Evolutionary conservation across 768 basidiomycete species (phyloP).

Genomic region (Pleurotus djamor): DNA sequence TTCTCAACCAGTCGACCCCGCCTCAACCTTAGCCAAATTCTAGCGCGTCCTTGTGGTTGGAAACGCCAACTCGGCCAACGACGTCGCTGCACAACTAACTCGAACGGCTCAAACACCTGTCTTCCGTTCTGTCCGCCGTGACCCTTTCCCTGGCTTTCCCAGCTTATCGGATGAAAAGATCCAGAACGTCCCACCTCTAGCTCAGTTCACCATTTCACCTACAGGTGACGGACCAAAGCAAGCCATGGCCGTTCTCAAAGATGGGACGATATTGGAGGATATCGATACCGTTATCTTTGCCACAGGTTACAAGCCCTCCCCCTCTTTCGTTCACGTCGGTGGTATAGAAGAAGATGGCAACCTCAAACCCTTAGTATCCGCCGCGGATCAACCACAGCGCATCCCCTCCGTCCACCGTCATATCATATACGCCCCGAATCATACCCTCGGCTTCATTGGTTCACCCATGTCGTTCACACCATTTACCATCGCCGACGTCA

Average conservation of each 20-base stretch:
- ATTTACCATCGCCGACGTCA: slow-evolving; percentile 45
- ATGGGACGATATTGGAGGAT: slow-evolving; percentile 33
- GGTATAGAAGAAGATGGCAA: slow-evolving; percentile 6
- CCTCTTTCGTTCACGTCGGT: slow-evolving; percentile 37
- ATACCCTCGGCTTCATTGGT: slow-evolving; percentile 45
- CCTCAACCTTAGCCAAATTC: background rate
- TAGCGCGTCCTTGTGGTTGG: slow-evolving; percentile 48
- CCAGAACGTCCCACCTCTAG: slow-evolving; percentile 37
- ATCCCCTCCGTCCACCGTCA: slow-evolving; percentile 43
- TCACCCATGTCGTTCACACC: slow-evolving; percentile 41
- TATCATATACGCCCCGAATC: slow-evolving; percentile 43
- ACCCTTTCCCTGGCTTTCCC: slow-evolving; percentile 33
- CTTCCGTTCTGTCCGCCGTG: slow-evolving; percentile 43
- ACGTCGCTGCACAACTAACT: slow-evolving; percentile 45
- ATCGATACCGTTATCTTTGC: slow-evolving; percentile 43
- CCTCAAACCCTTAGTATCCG: slow-evolving; percentile 25
- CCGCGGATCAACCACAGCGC: slow-evolving; percentile 26
- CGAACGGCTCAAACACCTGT: slow-evolving; percentile 35
- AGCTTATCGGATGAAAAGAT: slow-evolving; percentile 42
- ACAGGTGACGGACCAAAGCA: slow-evolving; percentile 14
- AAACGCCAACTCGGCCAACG: slow-evolving; percentile 53
- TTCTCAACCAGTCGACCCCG: background rate
- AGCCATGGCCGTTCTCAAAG: slow-evolving; percentile 31
- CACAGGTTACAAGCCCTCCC: slow-evolving; percentile 43
- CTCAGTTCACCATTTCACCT: slow-evolving; percentile 22